A percentile compares a stretch with the other conserved stretches of the same genome.
Evolutionary conservation across 2,329 filamentous ascomycete species (phyloP).

Genomic region (Chaetomiaceae sp.): DNA sequence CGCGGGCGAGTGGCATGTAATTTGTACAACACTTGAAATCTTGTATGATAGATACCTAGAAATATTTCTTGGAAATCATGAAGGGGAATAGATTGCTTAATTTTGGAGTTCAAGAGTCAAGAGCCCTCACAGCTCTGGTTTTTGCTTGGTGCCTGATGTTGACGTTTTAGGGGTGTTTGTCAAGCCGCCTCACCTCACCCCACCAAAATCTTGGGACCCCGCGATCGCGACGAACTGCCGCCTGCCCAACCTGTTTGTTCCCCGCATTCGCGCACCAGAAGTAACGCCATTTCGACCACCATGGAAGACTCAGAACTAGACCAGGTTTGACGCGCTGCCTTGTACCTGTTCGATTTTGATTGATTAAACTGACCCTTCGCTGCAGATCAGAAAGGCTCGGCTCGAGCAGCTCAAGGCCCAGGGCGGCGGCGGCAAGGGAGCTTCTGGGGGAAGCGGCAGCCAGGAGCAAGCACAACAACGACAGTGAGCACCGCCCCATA

Average conservation of each 20-base stretch:
- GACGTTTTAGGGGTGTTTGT: too few relatives aligned
- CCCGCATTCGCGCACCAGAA: background rate
- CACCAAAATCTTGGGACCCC: constrained; percentile 13
- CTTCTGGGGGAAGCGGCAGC: constrained; percentile 39
- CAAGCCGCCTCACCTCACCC: too few relatives aligned
- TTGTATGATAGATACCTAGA: constrained; percentile 10
- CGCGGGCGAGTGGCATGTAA: background rate
- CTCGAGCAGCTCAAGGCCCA: constrained; percentile 87
- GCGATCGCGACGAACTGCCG: constrained; percentile 12
- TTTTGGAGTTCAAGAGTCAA: too few relatives aligned
- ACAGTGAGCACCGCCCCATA: constrained; percentile 43
- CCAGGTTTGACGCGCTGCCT: constrained; percentile 32
- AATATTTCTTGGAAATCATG: background rate
- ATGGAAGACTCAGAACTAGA: constrained; percentile 39
- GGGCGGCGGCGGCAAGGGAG: constrained; percentile 45
- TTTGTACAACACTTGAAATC: constrained; percentile 3
- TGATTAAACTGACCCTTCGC: background rate
- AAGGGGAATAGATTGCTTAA: too few relatives aligned
- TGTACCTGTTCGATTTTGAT: too few relatives aligned
- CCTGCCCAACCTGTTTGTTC: background rate
- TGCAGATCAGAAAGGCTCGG: constrained; percentile 82
- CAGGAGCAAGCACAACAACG: constrained; percentile 61
- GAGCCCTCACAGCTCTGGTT: too few relatives aligned
- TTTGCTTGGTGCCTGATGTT: background rate
- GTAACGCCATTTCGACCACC: constrained; percentile 13